Evolutionary conservation across 1,284 basidiomycete genomes (phyloP).

Genomic region (Trametes hirsuta): DNA sequence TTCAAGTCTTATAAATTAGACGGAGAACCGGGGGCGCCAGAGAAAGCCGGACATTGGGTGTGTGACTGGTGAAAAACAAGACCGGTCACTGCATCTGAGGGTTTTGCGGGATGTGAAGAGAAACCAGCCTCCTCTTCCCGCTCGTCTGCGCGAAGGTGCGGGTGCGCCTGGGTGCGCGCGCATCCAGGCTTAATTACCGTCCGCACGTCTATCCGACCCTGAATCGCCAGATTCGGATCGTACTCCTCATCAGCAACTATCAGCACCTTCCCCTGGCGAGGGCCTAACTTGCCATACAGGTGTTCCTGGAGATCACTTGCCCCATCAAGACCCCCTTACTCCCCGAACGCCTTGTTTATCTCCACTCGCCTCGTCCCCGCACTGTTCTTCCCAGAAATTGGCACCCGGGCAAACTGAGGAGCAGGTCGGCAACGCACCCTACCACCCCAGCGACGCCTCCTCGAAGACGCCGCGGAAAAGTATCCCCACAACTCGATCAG

Average conservation of each 20-base stretch:
- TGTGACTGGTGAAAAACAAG: constrained; percentile 5
- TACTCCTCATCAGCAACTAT: not conserved
- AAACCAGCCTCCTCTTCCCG: not conserved
- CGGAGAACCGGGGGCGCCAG: not conserved
- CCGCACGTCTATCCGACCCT: constrained; percentile 4
- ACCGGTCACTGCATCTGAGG: not conserved
- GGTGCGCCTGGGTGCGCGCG: not conserved
- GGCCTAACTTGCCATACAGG: constrained; percentile 5
- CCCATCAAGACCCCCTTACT: constrained; percentile 1
- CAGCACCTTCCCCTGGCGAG: constrained; percentile 4
- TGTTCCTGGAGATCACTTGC: not conserved
- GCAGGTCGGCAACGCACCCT: too few species aligned
- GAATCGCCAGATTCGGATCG: constrained; percentile 19
- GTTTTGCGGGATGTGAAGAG: constrained; percentile 8
- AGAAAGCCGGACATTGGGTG: constrained; percentile 5
- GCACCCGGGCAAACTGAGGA: not conserved
- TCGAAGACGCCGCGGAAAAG: too few species aligned
- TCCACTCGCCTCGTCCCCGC: not conserved
- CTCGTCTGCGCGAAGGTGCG: not conserved
- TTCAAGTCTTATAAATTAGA: not conserved
- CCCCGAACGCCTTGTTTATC: not conserved
- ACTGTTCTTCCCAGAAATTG: not conserved
- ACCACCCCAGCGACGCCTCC: too few species aligned
- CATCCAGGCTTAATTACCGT: constrained; percentile 12
- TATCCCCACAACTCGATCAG: too few species aligned